These are phyloP conservation scores for Colletotrichum sp. DNA, from an alignment of 2,329 filamentous ascomycete species.

Conservation along the genomic window DNA sequence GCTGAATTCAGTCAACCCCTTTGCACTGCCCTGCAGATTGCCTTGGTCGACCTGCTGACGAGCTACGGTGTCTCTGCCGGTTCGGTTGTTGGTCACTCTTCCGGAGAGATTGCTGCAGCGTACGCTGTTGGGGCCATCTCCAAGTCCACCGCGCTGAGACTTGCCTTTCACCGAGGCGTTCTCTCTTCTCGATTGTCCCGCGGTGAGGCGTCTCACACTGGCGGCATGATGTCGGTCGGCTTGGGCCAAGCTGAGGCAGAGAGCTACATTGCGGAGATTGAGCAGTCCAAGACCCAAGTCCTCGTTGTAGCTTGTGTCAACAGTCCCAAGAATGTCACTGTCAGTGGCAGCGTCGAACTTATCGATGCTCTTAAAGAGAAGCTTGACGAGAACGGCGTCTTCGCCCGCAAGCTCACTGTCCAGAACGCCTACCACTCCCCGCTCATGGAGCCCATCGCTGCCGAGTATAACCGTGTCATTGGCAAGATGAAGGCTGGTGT, in stretches of 20 bases:
- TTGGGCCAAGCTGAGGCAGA: conserved; percentile 46
- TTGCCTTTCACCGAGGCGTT: conserved; percentile 21
- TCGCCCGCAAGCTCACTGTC: conserved; percentile 22
- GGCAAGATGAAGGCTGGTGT: not conserved
- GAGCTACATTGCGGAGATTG: conserved; percentile 8
- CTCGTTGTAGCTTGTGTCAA: conserved; percentile 49
- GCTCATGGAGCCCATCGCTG: conserved; percentile 23
- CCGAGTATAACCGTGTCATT: conserved; percentile 23
- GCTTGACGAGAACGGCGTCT: conserved; percentile 15
- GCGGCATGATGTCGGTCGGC: conserved; percentile 62
- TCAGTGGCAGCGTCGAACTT: conserved; percentile 35
- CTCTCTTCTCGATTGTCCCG: conserved; percentile 22
- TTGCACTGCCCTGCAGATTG: conserved; percentile 34
- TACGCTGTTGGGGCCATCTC: conserved; percentile 49
- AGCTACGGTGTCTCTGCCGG: conserved; percentile 35
- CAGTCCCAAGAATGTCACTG: conserved; percentile 55
- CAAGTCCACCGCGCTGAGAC: conserved; percentile 47
- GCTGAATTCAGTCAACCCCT: conserved; percentile 34
- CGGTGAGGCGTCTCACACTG: conserved; percentile 31
- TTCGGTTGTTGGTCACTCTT: conserved; percentile 51
- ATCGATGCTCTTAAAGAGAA: conserved; percentile 31
- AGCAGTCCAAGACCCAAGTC: not conserved
- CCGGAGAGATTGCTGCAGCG: conserved; percentile 56
- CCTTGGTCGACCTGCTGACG: conserved; percentile 29
- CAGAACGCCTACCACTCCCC: conserved; percentile 22